phyloP scores from a whole-genome alignment of 257 asterid species.

The Solanum virginianum region DNA sequence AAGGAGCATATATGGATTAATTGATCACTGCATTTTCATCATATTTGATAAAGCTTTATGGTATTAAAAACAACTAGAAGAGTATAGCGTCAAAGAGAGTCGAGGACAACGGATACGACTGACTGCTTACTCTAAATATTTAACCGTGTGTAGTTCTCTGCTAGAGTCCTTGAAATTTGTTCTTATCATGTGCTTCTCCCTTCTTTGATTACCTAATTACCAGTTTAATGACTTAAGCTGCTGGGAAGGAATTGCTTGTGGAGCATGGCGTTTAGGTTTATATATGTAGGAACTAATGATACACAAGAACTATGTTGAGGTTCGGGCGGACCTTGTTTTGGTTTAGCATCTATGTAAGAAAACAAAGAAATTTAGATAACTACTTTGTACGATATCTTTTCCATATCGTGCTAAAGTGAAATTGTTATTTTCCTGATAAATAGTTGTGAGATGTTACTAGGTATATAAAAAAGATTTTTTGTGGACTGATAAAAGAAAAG shows the following conservation, averaged over 20 bases:
- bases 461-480: background rate
- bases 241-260: background rate
- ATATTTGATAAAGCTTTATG: background rate
- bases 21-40: background rate
- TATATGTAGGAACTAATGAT: background rate
- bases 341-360: background rate
- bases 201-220: background rate
- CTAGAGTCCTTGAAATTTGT: background rate
- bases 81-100: background rate
- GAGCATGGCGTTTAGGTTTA: background rate
- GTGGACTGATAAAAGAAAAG: background rate
- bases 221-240: background rate
- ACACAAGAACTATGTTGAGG: background rate
- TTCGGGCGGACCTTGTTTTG: background rate
- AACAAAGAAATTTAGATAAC: background rate
- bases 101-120: background rate
- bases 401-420: background rate
- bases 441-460: background rate
- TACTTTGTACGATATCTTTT: background rate
- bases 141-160: background rate
- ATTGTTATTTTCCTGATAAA: background rate
- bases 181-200: background rate
- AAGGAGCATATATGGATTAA: background rate
- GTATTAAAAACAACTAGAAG: background rate
- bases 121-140: background rate